Evolutionary conservation across 2,329 filamentous ascomycete genomes (phyloP).

Genomic region (Neurospora sp.): DNA sequence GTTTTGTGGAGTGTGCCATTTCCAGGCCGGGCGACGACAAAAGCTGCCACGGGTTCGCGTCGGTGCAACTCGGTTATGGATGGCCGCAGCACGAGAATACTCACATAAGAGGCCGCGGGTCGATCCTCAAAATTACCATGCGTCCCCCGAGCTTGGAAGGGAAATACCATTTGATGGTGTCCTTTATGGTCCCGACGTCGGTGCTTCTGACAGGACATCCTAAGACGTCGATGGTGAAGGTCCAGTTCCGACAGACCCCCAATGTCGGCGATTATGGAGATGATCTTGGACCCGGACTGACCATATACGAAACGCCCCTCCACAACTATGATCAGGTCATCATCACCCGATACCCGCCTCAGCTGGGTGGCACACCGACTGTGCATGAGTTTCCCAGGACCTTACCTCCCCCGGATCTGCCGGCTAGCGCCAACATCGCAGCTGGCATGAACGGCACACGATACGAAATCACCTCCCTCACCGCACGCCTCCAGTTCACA

Average conservation of each 20-base stretch:
- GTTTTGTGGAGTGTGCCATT: background rate
- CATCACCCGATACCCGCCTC: background rate
- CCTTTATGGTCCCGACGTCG: background rate
- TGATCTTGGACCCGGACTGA: background rate
- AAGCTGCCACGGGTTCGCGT: background rate
- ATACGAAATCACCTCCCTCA: constrained; percentile 25
- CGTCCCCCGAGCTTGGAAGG: background rate
- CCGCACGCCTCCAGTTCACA: constrained; percentile 28
- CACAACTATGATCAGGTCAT: background rate
- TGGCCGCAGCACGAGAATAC: background rate
- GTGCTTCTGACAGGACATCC: background rate
- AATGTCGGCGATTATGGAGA: background rate
- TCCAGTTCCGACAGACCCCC: background rate
- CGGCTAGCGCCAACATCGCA: constrained; percentile 15
- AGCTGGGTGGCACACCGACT: background rate
- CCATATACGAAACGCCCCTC: background rate
- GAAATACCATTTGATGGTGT: background rate
- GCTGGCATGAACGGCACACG: constrained; percentile 20
- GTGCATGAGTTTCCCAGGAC: background rate
- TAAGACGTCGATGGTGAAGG: background rate
- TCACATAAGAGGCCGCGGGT: background rate
- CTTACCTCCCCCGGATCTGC: background rate
- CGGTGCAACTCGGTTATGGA: background rate
- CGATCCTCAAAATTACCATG: background rate
- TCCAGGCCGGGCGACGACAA: background rate